These are phyloP conservation scores for Scedosporium aurantiacum DNA, from an alignment of 2,329 filamentous ascomycete species.

Conservation along the genomic window DNA sequence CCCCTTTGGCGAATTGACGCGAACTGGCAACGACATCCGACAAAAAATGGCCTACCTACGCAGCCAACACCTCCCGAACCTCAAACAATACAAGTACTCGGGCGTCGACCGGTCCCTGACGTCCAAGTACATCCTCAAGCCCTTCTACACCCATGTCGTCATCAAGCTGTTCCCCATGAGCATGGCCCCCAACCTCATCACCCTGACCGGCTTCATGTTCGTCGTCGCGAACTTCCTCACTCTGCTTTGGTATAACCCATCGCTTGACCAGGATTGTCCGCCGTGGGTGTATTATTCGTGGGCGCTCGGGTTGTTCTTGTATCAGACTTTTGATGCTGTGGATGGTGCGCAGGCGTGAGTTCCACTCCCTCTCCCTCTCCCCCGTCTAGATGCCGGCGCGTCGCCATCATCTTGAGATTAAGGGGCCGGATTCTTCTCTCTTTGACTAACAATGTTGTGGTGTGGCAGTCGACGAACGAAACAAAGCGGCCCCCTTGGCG, in stretches of 20 bases:
- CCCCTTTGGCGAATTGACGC: not conserved
- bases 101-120: conserved; percentile 81
- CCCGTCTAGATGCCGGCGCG: too few species aligned
- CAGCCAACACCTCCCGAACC: conserved; percentile 74
- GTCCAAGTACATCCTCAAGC: conserved; percentile 90
- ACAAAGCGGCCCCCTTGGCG: conserved; percentile 87
- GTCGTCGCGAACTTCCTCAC: conserved; percentile 84
- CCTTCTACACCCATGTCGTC: conserved; percentile 90
- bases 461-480: conserved; percentile 62
- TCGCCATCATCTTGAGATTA: too few species aligned
- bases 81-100: conserved; percentile 93
- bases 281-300: conserved; percentile 91
- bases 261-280: conserved; percentile 84
- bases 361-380: conserved; percentile 13
- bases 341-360: conserved; percentile 86
- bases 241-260: conserved; percentile 92
- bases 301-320: conserved; percentile 81
- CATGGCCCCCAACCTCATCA: conserved; percentile 88
- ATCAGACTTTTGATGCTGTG: conserved; percentile 97
- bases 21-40: not conserved
- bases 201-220: conserved; percentile 80
- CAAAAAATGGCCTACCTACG: conserved; percentile 83
- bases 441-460: not conserved
- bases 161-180: conserved; percentile 91
- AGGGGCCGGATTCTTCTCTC: too few species aligned